Base-by-base conservation (phyloP, 1,139 yeast genomes). In the Suhomyces ambrosiae region DNA sequence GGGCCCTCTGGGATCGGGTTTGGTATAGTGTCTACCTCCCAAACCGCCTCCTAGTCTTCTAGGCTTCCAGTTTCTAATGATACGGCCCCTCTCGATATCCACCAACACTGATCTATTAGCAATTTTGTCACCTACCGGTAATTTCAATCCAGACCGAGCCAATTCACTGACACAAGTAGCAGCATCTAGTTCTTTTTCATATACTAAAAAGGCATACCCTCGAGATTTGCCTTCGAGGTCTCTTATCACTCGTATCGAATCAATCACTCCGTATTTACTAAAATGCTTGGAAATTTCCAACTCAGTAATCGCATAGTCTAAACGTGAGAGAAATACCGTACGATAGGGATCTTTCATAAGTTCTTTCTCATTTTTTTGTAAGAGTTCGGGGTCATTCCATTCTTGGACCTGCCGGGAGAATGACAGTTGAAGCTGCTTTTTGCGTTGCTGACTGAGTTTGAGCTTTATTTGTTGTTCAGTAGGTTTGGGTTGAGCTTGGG, bases 141-240 rank as follows among this genome's bases (percentile, higher is more conserved):
- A 49, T 28, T 61, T 60, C n/a, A 71, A 40, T 0, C 77, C 76
- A 17, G 78, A 58, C 1, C 87, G 79, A 21, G 82, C 77, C 23
- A 79, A 73, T 26, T 73, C 80, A 23, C 71, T 66, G n/a, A 75
- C 71, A 10, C 94, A 89, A 45, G 41, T 58, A 42, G 69, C 72
- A 45, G 85, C 84, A 50, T 77, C 86, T 12, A 60, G 52, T 38
- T 76, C 84, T 32, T 71, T 67, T 50, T 77, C 82, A 59, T 78
- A 90, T 4, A 84, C 83, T 2, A 90, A 68, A 57, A 92, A 92
- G 1, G 86, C 97, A 56, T 92, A 92, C 0, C 97, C 97, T 42
- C 80, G 67, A 1, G 94, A 77, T 46, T 76, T 74, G 21, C 76
- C 76, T 0, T 68, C 53, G 4, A 40, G 65, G 51, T 85, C 85